These are phyloP conservation scores for Solanum chaucha DNA, from an alignment of 257 asterid genomes.

Conservation along the genomic window DNA sequence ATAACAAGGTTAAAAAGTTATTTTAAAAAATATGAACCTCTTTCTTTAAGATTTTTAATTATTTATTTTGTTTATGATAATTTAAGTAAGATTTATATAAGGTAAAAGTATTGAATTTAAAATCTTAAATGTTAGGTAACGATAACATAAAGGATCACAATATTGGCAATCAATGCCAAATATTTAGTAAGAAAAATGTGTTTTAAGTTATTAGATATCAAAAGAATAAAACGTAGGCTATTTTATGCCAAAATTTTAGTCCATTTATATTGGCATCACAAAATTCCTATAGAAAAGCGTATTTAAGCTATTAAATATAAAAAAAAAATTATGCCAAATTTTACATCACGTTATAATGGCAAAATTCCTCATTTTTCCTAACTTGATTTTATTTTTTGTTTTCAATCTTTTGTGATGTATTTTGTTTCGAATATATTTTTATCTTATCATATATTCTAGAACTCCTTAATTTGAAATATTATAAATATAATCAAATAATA, in stretches of 20 bases:
- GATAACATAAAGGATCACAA: background rate
- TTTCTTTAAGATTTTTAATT: too few species aligned
- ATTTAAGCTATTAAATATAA: too few species aligned
- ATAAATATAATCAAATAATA: too few species aligned
- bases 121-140: background rate
- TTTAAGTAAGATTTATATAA: too few species aligned
- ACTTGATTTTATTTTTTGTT: background rate
- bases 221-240: background rate
- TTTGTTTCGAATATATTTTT: too few species aligned
- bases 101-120: background rate
- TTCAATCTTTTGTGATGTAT: background rate
- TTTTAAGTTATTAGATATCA: background rate
- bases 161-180: background rate
- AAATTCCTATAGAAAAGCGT: background rate
- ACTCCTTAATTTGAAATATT: too few species aligned
- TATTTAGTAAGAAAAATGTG: background rate
- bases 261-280: background rate
- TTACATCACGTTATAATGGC: too few species aligned
- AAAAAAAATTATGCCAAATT: too few species aligned
- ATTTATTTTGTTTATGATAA: background rate
- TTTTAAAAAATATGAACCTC: background rate
- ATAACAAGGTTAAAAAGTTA: background rate
- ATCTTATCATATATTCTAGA: too few species aligned
- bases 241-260: too few species aligned
- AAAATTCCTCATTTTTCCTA: background rate